These are phyloP conservation scores for Schizophyllum commune DNA, from an alignment of 1,284 basidiomycete species.

Conservation along the genomic window DNA sequence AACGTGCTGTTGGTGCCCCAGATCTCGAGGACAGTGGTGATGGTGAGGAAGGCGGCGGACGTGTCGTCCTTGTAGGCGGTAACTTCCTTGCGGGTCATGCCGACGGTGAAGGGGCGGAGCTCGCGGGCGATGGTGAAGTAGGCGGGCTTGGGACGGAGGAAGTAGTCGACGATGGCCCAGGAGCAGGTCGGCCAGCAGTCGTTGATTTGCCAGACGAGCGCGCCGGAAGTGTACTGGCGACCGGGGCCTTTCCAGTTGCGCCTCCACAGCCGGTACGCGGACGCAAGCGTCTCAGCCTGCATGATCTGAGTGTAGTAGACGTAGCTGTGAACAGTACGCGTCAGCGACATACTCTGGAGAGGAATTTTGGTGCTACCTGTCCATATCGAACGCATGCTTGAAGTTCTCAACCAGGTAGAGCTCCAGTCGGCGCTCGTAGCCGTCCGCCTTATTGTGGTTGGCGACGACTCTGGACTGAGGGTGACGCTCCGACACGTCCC, in stretches of 20 bases:
- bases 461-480: slow-evolving; percentile 79
- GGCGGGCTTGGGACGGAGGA: slow-evolving; percentile 69
- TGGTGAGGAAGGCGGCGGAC: slow-evolving; percentile 58
- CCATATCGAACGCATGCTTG: slow-evolving; percentile 83
- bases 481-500: slow-evolving; percentile 62
- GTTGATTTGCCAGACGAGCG: slow-evolving; percentile 80
- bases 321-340: slow-evolving; percentile 35
- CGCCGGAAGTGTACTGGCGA: slow-evolving; percentile 65
- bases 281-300: slow-evolving; percentile 73
- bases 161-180: slow-evolving; percentile 78
- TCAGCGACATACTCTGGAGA: slow-evolving; percentile 1
- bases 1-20: slow-evolving; percentile 82
- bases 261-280: slow-evolving; percentile 75
- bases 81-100: slow-evolving; percentile 71
- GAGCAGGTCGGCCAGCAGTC: slow-evolving; percentile 82
- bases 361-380: slow-evolving; percentile 38
- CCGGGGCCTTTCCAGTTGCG: slow-evolving; percentile 70
- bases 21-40: slow-evolving; percentile 62
- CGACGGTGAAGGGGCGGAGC: slow-evolving; percentile 66
- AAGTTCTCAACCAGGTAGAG: slow-evolving; percentile 88
- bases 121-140: slow-evolving; percentile 68
- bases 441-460: slow-evolving; percentile 87
- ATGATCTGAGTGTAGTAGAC: slow-evolving; percentile 79
- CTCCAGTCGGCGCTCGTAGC: slow-evolving; percentile 81
- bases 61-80: slow-evolving; percentile 49